Percentiles rank a stretch among this genome's conserved stretches.
These are phyloP conservation scores for Pyrenochaeta sp. DNA, from an alignment of 2,329 filamentous ascomycete genomes.

Conservation along the genomic window DNA sequence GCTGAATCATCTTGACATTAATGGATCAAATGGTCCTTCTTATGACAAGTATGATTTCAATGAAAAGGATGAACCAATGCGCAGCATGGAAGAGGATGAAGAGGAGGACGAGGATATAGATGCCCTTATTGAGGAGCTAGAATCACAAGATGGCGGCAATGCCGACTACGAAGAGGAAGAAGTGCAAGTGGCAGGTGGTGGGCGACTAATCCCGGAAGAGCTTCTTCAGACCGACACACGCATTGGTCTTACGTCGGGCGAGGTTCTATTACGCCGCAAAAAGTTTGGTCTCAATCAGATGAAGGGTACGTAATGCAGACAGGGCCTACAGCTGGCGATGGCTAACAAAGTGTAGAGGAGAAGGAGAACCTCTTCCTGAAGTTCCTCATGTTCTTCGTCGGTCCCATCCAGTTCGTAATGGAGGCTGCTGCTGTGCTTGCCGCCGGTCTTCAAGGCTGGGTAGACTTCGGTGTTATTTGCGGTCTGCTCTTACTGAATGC, in stretches of 20 bases:
- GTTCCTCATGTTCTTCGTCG: constrained; percentile 83
- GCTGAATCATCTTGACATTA: neutral
- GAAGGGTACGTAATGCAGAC: constrained; percentile 59
- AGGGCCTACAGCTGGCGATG: neutral
- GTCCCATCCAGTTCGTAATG: constrained; percentile 94
- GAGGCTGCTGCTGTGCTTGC: constrained; percentile 82
- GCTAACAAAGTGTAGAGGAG: constrained; percentile 65
- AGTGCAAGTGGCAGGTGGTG: constrained; percentile 60
- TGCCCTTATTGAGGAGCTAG: constrained; percentile 84
- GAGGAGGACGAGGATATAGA: constrained; percentile 87
- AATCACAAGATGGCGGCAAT: constrained; percentile 78
- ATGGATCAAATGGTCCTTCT: neutral
- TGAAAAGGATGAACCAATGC: constrained; percentile 9
- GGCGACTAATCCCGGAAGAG: constrained; percentile 73
- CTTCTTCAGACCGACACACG: constrained; percentile 79
- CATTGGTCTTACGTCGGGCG: constrained; percentile 74
- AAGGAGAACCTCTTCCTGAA: constrained; percentile 86
- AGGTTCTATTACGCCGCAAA: constrained; percentile 70
- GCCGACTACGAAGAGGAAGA: constrained; percentile 71
- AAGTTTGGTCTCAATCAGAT: constrained; percentile 88
- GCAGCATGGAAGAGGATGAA: constrained; percentile 62
- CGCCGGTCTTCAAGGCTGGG: constrained; percentile 86
- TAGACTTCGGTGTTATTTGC: constrained; percentile 92
- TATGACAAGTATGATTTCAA: constrained; percentile 8
- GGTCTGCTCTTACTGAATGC: constrained; percentile 85